Conservation (phyloP, 805 yeast genomes). For the Saccharomyces cerevisiae region DNA sequence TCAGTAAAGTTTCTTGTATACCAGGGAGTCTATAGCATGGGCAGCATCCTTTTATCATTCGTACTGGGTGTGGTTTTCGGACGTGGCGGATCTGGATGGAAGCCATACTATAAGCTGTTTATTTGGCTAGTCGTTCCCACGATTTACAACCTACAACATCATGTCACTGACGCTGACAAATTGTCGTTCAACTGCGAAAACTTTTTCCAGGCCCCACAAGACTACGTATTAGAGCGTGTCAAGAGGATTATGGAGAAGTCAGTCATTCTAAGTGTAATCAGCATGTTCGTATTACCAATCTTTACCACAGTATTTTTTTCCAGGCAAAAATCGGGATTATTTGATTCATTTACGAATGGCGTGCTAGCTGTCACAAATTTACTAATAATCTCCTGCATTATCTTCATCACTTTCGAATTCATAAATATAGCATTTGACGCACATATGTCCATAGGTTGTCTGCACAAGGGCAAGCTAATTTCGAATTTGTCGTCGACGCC, state of each 20-base stretch:
- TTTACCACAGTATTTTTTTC: constrained; percentile 21
- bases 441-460: constrained; percentile 63
- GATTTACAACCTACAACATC: constrained; percentile 43
- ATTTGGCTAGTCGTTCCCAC: constrained; percentile 35
- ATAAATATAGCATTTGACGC: constrained; percentile 52
- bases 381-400: constrained; percentile 31
- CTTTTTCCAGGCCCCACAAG: constrained; percentile 34
- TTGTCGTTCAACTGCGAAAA: constrained; percentile 37
- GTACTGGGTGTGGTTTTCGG: constrained; percentile 19
- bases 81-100: neutral
- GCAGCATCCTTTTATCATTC: constrained; percentile 19
- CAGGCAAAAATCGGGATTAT: constrained; percentile 35
- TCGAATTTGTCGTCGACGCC: constrained; percentile 50
- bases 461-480: constrained; percentile 56
- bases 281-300: constrained; percentile 24
- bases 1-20: constrained; percentile 27
- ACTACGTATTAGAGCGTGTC: constrained; percentile 22
- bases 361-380: constrained; percentile 25
- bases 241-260: constrained; percentile 32
- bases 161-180: constrained; percentile 47
- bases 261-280: constrained; percentile 17
- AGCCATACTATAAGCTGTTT: constrained; percentile 11
- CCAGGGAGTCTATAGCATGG: constrained; percentile 13
- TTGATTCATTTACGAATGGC: constrained; percentile 33
- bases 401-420: constrained; percentile 43